phyloP scores from a whole-genome alignment of 495 filamentous ascomycete species.

The Annulohypoxylon bovei region DNA sequence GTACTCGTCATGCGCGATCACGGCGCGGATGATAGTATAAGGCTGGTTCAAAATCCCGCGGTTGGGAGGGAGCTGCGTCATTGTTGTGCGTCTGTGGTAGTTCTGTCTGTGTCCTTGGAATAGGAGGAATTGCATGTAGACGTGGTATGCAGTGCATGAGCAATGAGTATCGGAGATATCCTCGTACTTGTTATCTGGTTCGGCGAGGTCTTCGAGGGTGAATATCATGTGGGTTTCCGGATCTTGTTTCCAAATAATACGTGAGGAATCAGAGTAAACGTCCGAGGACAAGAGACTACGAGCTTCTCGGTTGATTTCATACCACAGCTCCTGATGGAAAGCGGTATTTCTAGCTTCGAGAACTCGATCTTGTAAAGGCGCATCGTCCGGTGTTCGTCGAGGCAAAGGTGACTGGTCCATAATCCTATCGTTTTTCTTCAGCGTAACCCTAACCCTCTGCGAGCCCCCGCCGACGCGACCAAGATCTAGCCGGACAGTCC shows the following conservation, averaged over 20 bases:
- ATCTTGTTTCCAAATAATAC: constrained; percentile 66
- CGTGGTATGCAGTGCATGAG: constrained; percentile 36
- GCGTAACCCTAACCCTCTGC: constrained; percentile 71
- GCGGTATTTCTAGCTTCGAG: constrained; percentile 85
- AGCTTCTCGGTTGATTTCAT: constrained; percentile 86
- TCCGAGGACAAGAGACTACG: constrained; percentile 71
- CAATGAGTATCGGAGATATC: constrained; percentile 65
- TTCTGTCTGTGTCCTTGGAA: constrained; percentile 76
- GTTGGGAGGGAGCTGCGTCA: constrained; percentile 66
- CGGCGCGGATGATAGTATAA: constrained; percentile 45
- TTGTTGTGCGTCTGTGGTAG: constrained; percentile 67
- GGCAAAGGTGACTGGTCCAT: constrained; percentile 64
- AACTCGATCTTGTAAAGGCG: constrained; percentile 69
- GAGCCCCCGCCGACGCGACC: constrained; percentile 66
- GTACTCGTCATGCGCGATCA: constrained; percentile 43
- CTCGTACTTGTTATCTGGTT: constrained; percentile 49
- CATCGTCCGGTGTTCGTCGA: constrained; percentile 49
- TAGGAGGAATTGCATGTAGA: constrained; percentile 75
- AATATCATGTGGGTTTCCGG: constrained; percentile 66
- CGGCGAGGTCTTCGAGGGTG: constrained; percentile 70
- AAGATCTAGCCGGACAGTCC: constrained; percentile 76
- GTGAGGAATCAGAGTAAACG: constrained; percentile 68
- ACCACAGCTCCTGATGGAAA: constrained; percentile 93
- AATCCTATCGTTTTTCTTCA: constrained; percentile 54
- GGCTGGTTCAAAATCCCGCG: constrained; percentile 37